phyloP scores from a whole-genome alignment of 768 basidiomycete genomes.

The Panaeolus cyanescens region DNA sequence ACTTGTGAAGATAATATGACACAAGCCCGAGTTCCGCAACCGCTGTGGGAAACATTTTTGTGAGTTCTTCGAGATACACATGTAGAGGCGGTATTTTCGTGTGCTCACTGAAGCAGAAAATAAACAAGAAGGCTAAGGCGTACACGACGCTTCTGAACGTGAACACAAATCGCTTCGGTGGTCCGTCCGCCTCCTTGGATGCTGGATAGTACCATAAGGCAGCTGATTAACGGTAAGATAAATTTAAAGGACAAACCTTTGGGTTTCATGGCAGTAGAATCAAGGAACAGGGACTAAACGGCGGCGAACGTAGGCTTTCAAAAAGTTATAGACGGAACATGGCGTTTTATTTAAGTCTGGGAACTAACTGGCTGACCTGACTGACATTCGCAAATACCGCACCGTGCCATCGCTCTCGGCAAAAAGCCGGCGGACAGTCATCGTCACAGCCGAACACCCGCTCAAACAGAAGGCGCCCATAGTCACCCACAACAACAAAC shows the following conservation, averaged over 20 bases:
- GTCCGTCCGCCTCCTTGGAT: background rate
- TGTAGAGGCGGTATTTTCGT: background rate
- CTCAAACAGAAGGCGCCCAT: too few species aligned
- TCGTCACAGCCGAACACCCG: too few species aligned
- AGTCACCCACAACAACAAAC: background rate
- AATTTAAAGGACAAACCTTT: background rate
- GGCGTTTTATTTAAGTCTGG: background rate
- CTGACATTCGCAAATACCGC: background rate
- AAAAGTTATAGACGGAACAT: background rate
- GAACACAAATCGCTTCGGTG: background rate
- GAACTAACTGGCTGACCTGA: background rate
- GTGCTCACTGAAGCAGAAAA: slow-evolving; percentile 28
- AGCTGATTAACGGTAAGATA: background rate
- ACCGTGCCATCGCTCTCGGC: background rate
- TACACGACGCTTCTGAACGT: slow-evolving; percentile 18
- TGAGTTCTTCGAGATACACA: too few species aligned
- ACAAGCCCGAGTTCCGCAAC: slow-evolving; percentile 30
- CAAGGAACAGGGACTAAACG: background rate
- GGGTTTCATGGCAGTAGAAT: background rate
- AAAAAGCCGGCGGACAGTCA: background rate
- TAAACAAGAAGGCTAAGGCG: slow-evolving; percentile 21
- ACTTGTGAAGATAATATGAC: slow-evolving; percentile 29
- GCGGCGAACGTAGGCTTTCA: background rate
- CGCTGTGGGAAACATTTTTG: slow-evolving; percentile 13
- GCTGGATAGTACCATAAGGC: background rate